A percentile compares a stretch with the other conserved stretches of the same genome.
These are phyloP conservation scores for Trametes sanguinea DNA, from an alignment of 768 basidiomycete genomes.

Conservation along the genomic window DNA sequence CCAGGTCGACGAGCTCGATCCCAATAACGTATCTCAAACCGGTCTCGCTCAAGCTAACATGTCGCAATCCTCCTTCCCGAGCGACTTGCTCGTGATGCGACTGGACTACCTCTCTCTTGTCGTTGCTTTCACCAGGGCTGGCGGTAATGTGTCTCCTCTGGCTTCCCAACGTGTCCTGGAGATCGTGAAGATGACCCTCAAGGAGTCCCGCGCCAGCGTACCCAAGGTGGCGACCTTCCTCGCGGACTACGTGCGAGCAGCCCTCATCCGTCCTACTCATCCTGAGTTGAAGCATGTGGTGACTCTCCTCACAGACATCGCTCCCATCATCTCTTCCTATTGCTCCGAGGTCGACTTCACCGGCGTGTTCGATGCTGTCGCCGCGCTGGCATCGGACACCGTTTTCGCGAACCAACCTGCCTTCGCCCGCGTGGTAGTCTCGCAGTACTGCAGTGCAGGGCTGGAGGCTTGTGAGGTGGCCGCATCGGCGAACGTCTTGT, in stretches of 20 bases:
- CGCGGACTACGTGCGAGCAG: conserved; percentile 48
- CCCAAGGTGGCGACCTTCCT: conserved; percentile 54
- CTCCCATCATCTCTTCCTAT: conserved; percentile 56
- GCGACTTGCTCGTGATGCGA: conserved; percentile 59
- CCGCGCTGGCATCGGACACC: conserved; percentile 45
- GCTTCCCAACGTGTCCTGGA: conserved; percentile 51
- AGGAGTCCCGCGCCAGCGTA: conserved; percentile 46
- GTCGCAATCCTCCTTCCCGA: conserved; percentile 49
- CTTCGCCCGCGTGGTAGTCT: conserved; percentile 45
- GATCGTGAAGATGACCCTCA: conserved; percentile 56
- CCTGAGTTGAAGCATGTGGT: conserved; percentile 51
- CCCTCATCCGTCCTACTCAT: conserved; percentile 47
- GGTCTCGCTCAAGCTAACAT: conserved; percentile 32
- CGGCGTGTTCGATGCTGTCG: conserved; percentile 54
- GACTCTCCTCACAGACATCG: conserved; percentile 54
- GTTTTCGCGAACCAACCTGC: conserved; percentile 51
- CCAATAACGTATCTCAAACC: conserved; percentile 26
- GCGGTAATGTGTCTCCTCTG: conserved; percentile 46
- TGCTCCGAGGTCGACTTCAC: conserved; percentile 56
- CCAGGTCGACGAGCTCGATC: conserved; percentile 16
- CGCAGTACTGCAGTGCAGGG: conserved; percentile 38
- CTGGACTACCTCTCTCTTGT: conserved; percentile 64
- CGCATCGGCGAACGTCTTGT: conserved; percentile 35
- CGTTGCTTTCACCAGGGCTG: conserved; percentile 48
- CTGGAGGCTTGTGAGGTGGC: conserved; percentile 39